Percentiles rank a stretch among this genome's conserved stretches.
phyloP scores from a whole-genome alignment of 1,284 basidiomycete genomes.

The Ganoderma sinense region DNA sequence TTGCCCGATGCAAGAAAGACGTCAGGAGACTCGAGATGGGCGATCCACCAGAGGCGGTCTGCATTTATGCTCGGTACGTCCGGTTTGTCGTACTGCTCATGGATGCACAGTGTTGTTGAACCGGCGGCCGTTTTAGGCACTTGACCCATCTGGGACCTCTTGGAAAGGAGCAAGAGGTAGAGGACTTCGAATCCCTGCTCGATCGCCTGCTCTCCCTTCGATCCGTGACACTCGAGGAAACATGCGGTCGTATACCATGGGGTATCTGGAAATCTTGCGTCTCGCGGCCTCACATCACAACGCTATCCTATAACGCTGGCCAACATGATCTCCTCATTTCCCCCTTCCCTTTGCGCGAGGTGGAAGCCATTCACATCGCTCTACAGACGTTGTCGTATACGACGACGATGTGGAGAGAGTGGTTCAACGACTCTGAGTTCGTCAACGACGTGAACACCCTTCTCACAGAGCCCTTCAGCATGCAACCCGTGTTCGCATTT shows the following conservation, averaged over 20 bases:
- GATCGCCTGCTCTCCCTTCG: background rate
- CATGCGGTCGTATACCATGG: background rate
- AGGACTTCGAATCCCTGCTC: background rate
- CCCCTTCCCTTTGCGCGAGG: background rate
- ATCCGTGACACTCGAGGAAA: background rate
- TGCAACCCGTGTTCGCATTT: background rate
- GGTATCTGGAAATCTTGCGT: background rate
- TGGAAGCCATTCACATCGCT: background rate
- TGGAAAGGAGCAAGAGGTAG: background rate
- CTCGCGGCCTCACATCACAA: background rate
- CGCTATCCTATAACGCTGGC: background rate
- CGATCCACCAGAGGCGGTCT: background rate
- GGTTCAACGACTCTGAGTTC: background rate
- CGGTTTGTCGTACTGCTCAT: background rate
- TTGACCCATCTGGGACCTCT: background rate
- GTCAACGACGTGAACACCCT: background rate
- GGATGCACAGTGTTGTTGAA: background rate
- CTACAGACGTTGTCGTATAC: background rate
- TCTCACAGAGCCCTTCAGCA: background rate
- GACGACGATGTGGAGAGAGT: background rate
- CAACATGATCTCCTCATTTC: background rate
- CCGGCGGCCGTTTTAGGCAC: background rate
- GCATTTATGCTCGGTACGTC: background rate
- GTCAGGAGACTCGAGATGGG: background rate
- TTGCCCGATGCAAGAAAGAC: background rate